phyloP scores from a whole-genome alignment of 169 alveolate genomes.

The Sarcocystis neurona region DNA sequence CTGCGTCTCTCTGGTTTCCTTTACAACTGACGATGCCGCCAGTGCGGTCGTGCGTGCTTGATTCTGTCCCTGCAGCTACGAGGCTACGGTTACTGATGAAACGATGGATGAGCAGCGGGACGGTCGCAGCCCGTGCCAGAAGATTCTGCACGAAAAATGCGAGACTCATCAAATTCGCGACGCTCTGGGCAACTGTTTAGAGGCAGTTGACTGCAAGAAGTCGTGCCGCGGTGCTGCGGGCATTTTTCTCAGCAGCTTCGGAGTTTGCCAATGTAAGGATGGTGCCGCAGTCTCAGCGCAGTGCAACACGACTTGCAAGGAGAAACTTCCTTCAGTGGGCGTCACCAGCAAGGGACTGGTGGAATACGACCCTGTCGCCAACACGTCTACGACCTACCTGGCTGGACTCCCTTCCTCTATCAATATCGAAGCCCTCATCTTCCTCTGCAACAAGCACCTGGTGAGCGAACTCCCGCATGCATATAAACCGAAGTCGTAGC shows the following conservation, averaged over 20 bases:
- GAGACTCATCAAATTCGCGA: slow-evolving; percentile 11
- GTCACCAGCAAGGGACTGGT: not conserved
- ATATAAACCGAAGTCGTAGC: no score
- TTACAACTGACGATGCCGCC: not conserved
- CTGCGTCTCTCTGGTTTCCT: not conserved
- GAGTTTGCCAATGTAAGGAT: slow-evolving; percentile 59
- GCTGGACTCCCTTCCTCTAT: not conserved
- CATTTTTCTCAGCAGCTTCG: slow-evolving; percentile 31
- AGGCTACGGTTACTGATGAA: not conserved
- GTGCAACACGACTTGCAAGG: slow-evolving; percentile 52
- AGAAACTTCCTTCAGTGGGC: slow-evolving; percentile 22
- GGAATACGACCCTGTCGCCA: not conserved
- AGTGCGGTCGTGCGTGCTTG: not conserved
- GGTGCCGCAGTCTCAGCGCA: slow-evolving; percentile 46
- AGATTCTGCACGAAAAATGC: slow-evolving; percentile 1
- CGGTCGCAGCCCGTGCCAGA: slow-evolving; percentile 25
- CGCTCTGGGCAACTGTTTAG: slow-evolving; percentile 48
- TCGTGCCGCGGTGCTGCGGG: slow-evolving; percentile 61
- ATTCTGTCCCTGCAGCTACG: not conserved
- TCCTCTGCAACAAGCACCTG: not conserved
- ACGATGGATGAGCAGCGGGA: not conserved
- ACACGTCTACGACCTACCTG: not conserved
- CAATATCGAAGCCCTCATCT: not conserved
- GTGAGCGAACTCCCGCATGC: no score
- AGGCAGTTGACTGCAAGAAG: slow-evolving; percentile 43